phyloP scores from a whole-genome alignment of 1,139 yeast species.

The Nakaseomyces uthaithaninus region DNA sequence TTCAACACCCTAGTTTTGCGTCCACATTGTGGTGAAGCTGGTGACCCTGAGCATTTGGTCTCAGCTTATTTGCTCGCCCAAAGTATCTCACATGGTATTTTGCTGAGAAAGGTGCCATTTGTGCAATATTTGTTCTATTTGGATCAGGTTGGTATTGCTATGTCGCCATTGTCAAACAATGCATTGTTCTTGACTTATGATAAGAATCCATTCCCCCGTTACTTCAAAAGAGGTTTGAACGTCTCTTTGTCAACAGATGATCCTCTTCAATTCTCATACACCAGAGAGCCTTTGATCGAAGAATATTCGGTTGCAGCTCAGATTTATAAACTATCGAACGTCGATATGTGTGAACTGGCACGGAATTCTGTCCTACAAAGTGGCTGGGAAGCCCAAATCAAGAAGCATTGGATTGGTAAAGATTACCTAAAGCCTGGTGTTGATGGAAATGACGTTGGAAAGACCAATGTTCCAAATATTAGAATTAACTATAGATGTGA shows the following conservation, averaged over 20 bases:
- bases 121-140: slow-evolving; percentile 87
- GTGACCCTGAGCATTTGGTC: slow-evolving; percentile 94
- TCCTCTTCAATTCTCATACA: slow-evolving; percentile 89
- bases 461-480: slow-evolving; percentile 89
- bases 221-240: slow-evolving; percentile 86
- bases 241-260: slow-evolving; percentile 91
- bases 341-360: slow-evolving; percentile 92
- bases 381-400: slow-evolving; percentile 82
- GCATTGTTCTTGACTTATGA: slow-evolving; percentile 93
- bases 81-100: slow-evolving; percentile 90
- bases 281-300: slow-evolving; percentile 95
- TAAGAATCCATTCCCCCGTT: slow-evolving; percentile 83
- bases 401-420: slow-evolving; percentile 88
- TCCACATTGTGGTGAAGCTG: slow-evolving; percentile 99
- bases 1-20: slow-evolving; percentile 85
- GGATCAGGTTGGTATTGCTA: slow-evolving; percentile 96
- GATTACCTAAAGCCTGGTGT: slow-evolving; percentile 54
- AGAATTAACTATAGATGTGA: slow-evolving; percentile 76
- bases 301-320: slow-evolving; percentile 98
- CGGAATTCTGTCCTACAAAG: slow-evolving; percentile 79
- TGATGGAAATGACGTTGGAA: slow-evolving; percentile 79
- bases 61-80: slow-evolving; percentile 85
- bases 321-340: slow-evolving; percentile 84
- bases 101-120: slow-evolving; percentile 86
- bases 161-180: slow-evolving; percentile 96